These are phyloP conservation scores for Paramecium sonneborni DNA, from an alignment of 73 alveolate genomes.

Conservation along the genomic window DNA sequence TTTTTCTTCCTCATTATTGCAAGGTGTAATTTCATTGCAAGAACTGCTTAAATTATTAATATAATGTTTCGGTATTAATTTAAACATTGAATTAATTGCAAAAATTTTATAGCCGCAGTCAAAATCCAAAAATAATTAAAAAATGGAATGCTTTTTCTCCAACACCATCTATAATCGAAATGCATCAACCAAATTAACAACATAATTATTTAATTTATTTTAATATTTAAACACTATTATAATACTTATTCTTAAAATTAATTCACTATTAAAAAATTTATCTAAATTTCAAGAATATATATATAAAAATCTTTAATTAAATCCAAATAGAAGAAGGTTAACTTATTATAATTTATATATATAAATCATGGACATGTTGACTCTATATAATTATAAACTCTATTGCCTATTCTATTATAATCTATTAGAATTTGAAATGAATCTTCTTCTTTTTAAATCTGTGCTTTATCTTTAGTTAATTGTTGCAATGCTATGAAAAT, in stretches of 20 bases:
- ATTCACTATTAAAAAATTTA: constrained; percentile 82
- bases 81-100: not conserved
- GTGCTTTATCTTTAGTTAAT: not conserved
- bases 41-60: not conserved
- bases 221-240: not conserved
- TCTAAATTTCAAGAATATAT: constrained; percentile 72
- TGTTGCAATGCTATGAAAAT: not conserved
- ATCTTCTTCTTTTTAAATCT: not conserved
- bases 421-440: not conserved
- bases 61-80: not conserved
- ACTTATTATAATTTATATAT: not conserved
- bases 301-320: constrained; percentile 58
- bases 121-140: not conserved
- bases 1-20: not conserved
- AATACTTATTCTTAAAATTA: constrained; percentile 69
- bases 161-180: not conserved
- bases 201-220: not conserved
- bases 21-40: not conserved
- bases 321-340: not conserved
- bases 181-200: not conserved
- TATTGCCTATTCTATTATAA: not conserved
- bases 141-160: not conserved
- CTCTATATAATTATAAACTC: not conserved
- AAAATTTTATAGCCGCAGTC: not conserved
- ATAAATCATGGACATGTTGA: not conserved